Conservation (phyloP, 129 eudicot genomes). For the Flaveria robusta region DNA sequence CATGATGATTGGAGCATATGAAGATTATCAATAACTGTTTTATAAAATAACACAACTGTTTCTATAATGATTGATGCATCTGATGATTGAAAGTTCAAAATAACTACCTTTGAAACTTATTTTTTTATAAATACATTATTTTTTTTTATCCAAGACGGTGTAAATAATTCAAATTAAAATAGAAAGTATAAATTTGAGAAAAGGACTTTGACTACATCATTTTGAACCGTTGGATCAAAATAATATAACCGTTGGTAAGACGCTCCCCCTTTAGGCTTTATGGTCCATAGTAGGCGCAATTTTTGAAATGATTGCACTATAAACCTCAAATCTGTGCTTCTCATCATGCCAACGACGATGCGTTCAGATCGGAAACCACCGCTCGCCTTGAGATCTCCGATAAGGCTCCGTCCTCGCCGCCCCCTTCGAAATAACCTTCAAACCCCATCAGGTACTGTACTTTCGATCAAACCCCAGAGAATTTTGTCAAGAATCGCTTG, state of each 20-base stretch:
- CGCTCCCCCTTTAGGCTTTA: slow-evolving; percentile 5
- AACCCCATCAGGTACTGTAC: slow-evolving; percentile 55
- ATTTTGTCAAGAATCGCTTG: not conserved
- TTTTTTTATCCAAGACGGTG: no score
- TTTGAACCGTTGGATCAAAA: not conserved
- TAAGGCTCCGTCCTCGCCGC: slow-evolving; percentile 69
- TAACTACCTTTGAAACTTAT: no score
- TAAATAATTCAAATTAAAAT: no score
- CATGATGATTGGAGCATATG: no score
- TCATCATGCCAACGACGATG: slow-evolving; percentile 47
- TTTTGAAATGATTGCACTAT: not conserved
- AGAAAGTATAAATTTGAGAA: not conserved
- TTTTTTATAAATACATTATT: no score
- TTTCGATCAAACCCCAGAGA: no score
- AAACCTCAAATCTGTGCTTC: slow-evolving; percentile 2
- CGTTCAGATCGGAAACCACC: slow-evolving; percentile 77
- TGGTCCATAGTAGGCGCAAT: not conserved
- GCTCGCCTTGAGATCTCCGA: slow-evolving; percentile 69
- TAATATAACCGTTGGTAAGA: not conserved
- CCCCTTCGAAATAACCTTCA: slow-evolving; percentile 45
- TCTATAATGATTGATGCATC: no score
- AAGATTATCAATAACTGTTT: no score
- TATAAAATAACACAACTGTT: no score
- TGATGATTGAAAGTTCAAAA: no score
- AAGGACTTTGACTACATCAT: not conserved